These are phyloP conservation scores for Zea luxurians DNA, from an alignment of 176 grass and related monocot genomes.

Conservation along the genomic window DNA sequence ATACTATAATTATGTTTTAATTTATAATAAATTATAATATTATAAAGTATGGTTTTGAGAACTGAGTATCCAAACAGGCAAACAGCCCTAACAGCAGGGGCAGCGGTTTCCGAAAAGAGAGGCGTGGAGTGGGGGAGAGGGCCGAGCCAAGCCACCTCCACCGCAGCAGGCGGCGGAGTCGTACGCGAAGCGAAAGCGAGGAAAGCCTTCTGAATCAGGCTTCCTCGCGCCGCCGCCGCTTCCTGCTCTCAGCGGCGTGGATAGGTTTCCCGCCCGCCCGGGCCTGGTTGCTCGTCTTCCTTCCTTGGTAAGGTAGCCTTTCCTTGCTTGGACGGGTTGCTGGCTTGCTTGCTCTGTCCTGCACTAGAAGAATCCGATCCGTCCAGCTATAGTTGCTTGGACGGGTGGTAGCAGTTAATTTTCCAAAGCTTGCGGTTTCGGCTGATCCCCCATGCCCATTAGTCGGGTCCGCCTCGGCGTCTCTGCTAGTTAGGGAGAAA, in stretches of 20 bases:
- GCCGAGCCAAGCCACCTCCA: not conserved
- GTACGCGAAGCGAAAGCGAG: not conserved
- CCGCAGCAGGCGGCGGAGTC: slow-evolving; percentile 8
- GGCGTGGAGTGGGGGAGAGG: not conserved
- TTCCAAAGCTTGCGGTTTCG: not conserved
- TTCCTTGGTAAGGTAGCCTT: slow-evolving; percentile 20
- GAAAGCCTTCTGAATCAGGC: slow-evolving; percentile 36
- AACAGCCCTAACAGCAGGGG: slow-evolving; percentile 2
- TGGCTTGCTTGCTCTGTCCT: slow-evolving; percentile 1
- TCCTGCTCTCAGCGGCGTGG: not conserved
- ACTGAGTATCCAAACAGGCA: not conserved
- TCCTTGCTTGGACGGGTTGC: not conserved
- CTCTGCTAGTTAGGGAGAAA: not conserved
- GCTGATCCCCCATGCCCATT: not conserved
- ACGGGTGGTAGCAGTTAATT: not conserved
- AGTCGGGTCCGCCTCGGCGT: not conserved
- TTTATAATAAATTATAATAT: too few species aligned
- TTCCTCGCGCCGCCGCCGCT: not conserved
- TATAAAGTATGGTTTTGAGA: too few species aligned
- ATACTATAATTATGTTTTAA: too few species aligned
- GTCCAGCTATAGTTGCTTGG: not conserved
- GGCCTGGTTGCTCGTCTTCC: not conserved
- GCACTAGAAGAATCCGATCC: slow-evolving; percentile 21
- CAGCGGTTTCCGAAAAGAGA: not conserved
- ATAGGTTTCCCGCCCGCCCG: not conserved